These are phyloP conservation scores for Malus fusca DNA, from an alignment of 306 rosid species.

Conservation along the genomic window DNA sequence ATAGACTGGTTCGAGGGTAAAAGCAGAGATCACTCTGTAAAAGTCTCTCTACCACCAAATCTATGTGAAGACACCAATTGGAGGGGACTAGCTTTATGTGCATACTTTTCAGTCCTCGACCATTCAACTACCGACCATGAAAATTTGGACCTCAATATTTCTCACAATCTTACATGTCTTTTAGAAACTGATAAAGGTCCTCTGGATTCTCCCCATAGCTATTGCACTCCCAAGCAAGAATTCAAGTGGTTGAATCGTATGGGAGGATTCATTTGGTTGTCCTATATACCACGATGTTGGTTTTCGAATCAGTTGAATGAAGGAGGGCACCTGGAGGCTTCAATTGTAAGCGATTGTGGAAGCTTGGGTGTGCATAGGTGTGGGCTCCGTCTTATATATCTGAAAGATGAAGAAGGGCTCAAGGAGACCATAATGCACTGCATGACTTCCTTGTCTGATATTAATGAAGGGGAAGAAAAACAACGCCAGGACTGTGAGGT, in stretches of 20 bases:
- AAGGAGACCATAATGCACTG: neutral
- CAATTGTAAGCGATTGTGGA: conserved; percentile 4
- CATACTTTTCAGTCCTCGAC: conserved; percentile 5
- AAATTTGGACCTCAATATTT: neutral
- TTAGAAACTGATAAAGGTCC: neutral
- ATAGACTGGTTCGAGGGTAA: neutral
- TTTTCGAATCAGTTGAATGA: conserved; percentile 4
- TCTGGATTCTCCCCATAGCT: neutral
- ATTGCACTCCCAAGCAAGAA: neutral
- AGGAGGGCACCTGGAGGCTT: neutral
- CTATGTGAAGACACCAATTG: neutral
- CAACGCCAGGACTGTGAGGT: neutral
- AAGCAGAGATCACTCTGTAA: neutral
- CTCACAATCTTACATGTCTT: conserved; percentile 7
- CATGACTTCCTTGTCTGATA: neutral
- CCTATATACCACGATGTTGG: conserved; percentile 11
- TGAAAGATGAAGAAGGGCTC: neutral
- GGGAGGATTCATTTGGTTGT: conserved; percentile 21
- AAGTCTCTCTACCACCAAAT: neutral
- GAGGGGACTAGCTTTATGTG: conserved; percentile 13
- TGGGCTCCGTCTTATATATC: neutral
- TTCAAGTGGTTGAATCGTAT: neutral
- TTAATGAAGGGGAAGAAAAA: neutral
- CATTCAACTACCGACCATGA: neutral
- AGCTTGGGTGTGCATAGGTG: neutral